Base-by-base conservation (phyloP, 2,329 filamentous ascomycete species). In the Hymenoscyphus salicellus region DNA sequence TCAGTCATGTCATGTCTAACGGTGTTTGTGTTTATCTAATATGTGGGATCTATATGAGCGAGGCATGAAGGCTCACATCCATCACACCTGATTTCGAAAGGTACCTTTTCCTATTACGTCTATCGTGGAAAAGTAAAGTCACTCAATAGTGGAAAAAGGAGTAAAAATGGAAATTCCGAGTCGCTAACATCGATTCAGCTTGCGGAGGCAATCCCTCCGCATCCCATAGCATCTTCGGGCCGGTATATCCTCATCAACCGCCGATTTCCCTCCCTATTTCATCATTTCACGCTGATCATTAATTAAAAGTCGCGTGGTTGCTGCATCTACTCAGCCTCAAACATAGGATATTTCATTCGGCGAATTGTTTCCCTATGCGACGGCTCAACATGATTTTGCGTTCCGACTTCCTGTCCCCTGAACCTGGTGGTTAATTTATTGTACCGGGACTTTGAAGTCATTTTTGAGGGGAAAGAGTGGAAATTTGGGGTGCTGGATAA, bases 281-380 rank as follows among this genome's bases (percentile, higher is more conserved):
- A 52, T 52, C 46, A 52, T 52, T 52, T 5, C 23, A 23, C 46
- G 46, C 11, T 52, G 20, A 23, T 26, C 20, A 23, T 52, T 1
- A 14, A 23, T 52, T 4, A 20, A 2, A 52, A 14, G 5, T 52
- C 10, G 23, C 46, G 46, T 52, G n/a, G 46, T 23, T 26, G 23
- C 20, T 60, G 41, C 41, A 60, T 26, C 38, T 33, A 60, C 43
- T 60, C 58, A 60, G 58, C 58, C 58, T 60, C 58, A 60, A 60
- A 60, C n/a, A 32, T 14, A 41, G 43, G 28, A 11, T 33, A 38
- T 33, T 26, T 36, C 33, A 11, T 28, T 20, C 33, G 36, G 16
- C n/a, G 43, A 33, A n/a, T 20, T 23, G 8, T 36, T 20, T 30
- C 58, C 36, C 36, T 58, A 23, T 62, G 11, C 33, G 33, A 38